These are phyloP conservation scores for Lichtheimia ornata DNA, from an alignment of 371 early-diverging fungal genomes.

Conservation along the genomic window DNA sequence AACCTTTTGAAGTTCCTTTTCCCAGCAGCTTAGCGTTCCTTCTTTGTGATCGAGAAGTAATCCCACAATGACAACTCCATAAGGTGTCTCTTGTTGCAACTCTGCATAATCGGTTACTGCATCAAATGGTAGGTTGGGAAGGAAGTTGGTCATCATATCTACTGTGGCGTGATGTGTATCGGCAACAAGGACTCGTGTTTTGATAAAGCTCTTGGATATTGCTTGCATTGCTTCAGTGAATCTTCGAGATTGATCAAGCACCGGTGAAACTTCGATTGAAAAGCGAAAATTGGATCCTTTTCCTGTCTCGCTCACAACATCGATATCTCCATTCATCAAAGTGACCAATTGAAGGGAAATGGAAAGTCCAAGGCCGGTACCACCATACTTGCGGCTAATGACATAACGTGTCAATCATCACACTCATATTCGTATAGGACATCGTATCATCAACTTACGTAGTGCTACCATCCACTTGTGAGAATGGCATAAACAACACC, in stretches of 20 bases:
- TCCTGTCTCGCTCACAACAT: conserved; percentile 53
- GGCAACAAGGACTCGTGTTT: conserved; percentile 33
- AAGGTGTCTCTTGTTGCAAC: neutral
- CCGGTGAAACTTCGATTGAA: conserved; percentile 37
- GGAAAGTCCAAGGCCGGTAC: conserved; percentile 65
- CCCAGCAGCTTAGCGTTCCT: conserved; percentile 3
- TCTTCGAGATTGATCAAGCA: conserved; percentile 25
- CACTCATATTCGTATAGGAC: neutral
- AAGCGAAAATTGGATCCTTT: conserved; percentile 61
- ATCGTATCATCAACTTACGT: conserved; percentile 28
- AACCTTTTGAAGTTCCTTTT: conserved; percentile 4
- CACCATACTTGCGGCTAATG: conserved; percentile 58
- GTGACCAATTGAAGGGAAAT: conserved; percentile 57
- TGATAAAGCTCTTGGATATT: conserved; percentile 19
- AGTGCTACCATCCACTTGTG: conserved; percentile 55
- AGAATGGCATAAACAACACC: conserved; percentile 58
- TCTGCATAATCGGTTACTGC: conserved; percentile 24
- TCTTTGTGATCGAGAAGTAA: conserved; percentile 10
- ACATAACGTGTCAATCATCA: neutral
- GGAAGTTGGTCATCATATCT: conserved; percentile 32
- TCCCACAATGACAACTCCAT: conserved; percentile 40
- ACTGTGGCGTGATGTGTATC: conserved; percentile 29
- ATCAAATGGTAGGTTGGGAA: conserved; percentile 28
- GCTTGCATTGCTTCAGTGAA: conserved; percentile 12
- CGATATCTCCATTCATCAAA: conserved; percentile 57